Evolutionary conservation across 1,139 yeast genomes (phyloP), one percentile per base, ranked within the genome.

Genomic region (Oligophagozyma castellii): DNA sequence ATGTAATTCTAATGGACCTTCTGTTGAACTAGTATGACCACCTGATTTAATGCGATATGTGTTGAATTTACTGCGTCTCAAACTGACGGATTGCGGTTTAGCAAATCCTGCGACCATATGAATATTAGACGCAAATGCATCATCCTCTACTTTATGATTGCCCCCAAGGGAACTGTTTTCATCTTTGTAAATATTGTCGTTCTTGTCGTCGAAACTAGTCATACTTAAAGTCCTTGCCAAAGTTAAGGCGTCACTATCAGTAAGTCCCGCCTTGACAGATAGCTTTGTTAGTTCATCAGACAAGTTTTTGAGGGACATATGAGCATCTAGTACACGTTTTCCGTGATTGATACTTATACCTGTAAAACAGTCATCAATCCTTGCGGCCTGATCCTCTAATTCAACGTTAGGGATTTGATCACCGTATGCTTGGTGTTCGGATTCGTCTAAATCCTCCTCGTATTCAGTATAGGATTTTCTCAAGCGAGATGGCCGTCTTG

Each of bases 191-290:
- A 16, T 24, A 11, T 18, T 20, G 4, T 20, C 23, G 14, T 26
- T 20, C n/a, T 19, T 16, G 5, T 26, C 23, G 14, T 14, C 15
- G 10, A 37, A 30, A 16, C 36, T 31, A 4, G 39, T 35, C 36
- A 45, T 40, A 19, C 48, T 36, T 31, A 76, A 59, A 0, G 81
- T 70, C 40, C 83, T 58, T 0, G 86, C 84, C 30, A 76, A 55
- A 0, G 83, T 70, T 2, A 73, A 73, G 0, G 84, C 80, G 51
- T 76, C 84, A 16, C 68, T 64, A 4, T 76, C 70, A 32, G 71
- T 74, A 56, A 76, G 58, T 0, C 86, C 84, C 0, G 84, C 83
- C 48, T 69, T 55, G 36, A 67, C 69, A 0, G 80, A 69, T 27
- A 76, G 53, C 27, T 61, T 67, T 41, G 74, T 76, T 29, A 76